Conservation (phyloP, 805 yeast species). For the Myxozyma kluyveri region DNA sequence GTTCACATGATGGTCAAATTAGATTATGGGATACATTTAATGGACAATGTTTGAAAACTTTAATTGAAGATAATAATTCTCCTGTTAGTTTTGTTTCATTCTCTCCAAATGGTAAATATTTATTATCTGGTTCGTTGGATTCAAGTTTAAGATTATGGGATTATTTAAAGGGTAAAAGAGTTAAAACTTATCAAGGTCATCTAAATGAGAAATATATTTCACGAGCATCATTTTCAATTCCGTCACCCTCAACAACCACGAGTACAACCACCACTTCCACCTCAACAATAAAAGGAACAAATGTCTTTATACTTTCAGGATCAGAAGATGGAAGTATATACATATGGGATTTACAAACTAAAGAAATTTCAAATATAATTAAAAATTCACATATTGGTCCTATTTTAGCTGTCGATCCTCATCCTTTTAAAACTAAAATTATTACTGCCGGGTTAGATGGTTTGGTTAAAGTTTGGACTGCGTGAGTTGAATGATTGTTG, state of each 20-base stretch:
- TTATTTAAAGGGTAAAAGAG: slow-evolving; percentile 73
- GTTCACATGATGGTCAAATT: slow-evolving; percentile 87
- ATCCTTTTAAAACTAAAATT: slow-evolving; percentile 26
- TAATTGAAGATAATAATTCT: slow-evolving; percentile 69
- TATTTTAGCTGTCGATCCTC: slow-evolving; percentile 31
- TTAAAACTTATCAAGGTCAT: slow-evolving; percentile 57
- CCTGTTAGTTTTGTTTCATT: slow-evolving; percentile 75
- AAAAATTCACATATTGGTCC: slow-evolving; percentile 30
- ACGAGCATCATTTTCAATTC: slow-evolving; percentile 51
- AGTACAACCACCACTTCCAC: neutral
- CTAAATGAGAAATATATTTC: slow-evolving; percentile 50
- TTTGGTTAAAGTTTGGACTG: slow-evolving; percentile 17
- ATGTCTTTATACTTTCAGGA: slow-evolving; percentile 50
- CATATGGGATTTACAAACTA: slow-evolving; percentile 68
- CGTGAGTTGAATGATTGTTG: neutral
- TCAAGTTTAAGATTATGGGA: slow-evolving; percentile 85
- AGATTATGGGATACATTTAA: slow-evolving; percentile 82
- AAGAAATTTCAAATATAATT: slow-evolving; percentile 44
- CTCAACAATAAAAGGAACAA: neutral
- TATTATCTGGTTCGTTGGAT: slow-evolving; percentile 76
- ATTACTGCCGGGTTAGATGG: slow-evolving; percentile 30
- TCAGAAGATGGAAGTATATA: slow-evolving; percentile 54
- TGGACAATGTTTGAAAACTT: slow-evolving; percentile 88
- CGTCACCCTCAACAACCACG: slow-evolving; percentile 42
- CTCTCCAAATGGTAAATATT: slow-evolving; percentile 81